These are phyloP conservation scores for Sugiyamaella xylanicola DNA, from an alignment of 1,139 yeast species.

Conservation along the genomic window DNA sequence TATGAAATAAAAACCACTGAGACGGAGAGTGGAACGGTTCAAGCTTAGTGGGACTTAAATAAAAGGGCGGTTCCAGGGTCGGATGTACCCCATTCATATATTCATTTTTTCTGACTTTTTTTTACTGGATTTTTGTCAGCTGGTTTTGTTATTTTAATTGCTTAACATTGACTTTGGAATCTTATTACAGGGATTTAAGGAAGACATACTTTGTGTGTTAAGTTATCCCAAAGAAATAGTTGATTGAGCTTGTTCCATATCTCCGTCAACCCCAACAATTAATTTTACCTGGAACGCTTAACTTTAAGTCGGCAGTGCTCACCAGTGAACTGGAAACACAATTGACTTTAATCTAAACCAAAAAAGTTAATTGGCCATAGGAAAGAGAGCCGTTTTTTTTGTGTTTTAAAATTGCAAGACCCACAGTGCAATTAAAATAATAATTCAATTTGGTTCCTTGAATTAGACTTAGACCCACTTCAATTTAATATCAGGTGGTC, in stretches of 20 bases:
- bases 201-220: too few species aligned
- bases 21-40: background rate
- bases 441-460: background rate
- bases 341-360: background rate
- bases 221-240: too few species aligned
- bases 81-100: background rate
- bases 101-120: slow-evolving; percentile 9
- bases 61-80: slow-evolving; percentile 9
- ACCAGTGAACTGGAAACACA: background rate
- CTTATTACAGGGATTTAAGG: too few species aligned
- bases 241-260: slow-evolving; percentile 1
- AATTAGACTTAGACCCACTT: slow-evolving; percentile 9
- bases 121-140: slow-evolving; percentile 1
- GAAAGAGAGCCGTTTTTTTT: background rate
- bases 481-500: slow-evolving; percentile 16
- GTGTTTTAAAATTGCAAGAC: slow-evolving; percentile 9
- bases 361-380: background rate
- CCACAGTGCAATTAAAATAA: slow-evolving; percentile 12
- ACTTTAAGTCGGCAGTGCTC: background rate
- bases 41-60: slow-evolving; percentile 8
- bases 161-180: too few species aligned
- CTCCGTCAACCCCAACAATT: background rate
- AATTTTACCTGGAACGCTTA: background rate
- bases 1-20: slow-evolving; percentile 1
- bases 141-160: background rate